phyloP scores from a whole-genome alignment of 306 rosid species.

The apple (Malus domestica) region DNA sequence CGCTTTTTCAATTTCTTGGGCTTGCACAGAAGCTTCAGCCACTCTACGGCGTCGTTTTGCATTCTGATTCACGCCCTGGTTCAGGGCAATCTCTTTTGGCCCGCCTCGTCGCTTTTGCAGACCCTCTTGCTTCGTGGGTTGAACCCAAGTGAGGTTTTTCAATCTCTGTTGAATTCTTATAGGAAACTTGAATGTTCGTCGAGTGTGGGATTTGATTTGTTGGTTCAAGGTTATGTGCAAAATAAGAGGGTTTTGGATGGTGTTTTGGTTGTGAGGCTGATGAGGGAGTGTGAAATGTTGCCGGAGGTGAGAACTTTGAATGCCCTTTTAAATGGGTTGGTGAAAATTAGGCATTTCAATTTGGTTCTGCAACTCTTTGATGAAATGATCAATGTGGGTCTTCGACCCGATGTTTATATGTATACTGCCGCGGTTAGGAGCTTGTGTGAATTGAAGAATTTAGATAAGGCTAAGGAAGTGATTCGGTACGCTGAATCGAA shows the following conservation, averaged over 20 bases:
- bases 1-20: slow-evolving; percentile 92
- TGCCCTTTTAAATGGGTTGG: slow-evolving; percentile 65
- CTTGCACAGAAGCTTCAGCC: slow-evolving; percentile 61
- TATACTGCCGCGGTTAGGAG: slow-evolving; percentile 58
- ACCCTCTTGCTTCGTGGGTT: slow-evolving; percentile 67
- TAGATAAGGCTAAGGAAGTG: slow-evolving; percentile 54
- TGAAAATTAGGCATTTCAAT: slow-evolving; percentile 52
- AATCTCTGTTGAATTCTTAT: slow-evolving; percentile 31
- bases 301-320: slow-evolving; percentile 82
- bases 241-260: slow-evolving; percentile 45
- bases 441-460: slow-evolving; percentile 69
- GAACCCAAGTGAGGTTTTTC: slow-evolving; percentile 44
- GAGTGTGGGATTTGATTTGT: slow-evolving; percentile 70
- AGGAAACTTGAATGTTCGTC: slow-evolving; percentile 31
- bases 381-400: slow-evolving; percentile 52
- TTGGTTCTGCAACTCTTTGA: slow-evolving; percentile 56
- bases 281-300: slow-evolving; percentile 42
- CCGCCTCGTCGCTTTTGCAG: slow-evolving; percentile 70
- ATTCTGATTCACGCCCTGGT: slow-evolving; percentile 67
- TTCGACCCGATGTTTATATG: slow-evolving; percentile 53
- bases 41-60: slow-evolving; percentile 64
- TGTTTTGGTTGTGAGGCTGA: slow-evolving; percentile 45
- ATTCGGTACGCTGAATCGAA: slow-evolving; percentile 47
- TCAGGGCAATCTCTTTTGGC: slow-evolving; percentile 54
- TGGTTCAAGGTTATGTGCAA: slow-evolving; percentile 60